Percentiles rank a stretch among this genome's conserved stretches.
Conservation (phyloP, 176 grass and related monocot species). For the Elymus sibiricus region DNA sequence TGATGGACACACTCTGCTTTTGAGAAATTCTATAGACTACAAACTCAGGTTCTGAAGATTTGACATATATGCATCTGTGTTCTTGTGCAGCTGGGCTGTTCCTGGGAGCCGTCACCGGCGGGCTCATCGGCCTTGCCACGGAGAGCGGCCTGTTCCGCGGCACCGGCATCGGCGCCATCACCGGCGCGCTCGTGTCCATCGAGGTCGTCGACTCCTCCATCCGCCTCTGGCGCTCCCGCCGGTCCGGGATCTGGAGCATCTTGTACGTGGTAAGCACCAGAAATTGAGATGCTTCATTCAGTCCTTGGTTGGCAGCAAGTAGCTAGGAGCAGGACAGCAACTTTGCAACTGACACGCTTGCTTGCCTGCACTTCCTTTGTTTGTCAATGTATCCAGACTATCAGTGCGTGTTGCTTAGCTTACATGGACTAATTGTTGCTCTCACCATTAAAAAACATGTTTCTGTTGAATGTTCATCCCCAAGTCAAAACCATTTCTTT, state of each 20-base stretch:
- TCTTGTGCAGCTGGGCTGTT: slow-evolving; percentile 57
- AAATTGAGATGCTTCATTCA: not conserved
- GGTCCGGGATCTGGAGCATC: slow-evolving; percentile 83
- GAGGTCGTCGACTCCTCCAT: slow-evolving; percentile 87
- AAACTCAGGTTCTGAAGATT: not conserved
- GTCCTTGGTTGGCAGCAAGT: not conserved
- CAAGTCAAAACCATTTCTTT: not conserved
- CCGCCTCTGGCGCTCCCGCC: slow-evolving; percentile 60
- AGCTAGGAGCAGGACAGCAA: slow-evolving; percentile 37
- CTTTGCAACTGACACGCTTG: slow-evolving; percentile 19
- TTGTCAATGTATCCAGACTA: not conserved
- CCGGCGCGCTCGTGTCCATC: slow-evolving; percentile 84
- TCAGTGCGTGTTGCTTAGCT: not conserved
- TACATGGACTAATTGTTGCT: not conserved
- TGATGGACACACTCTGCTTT: not conserved
- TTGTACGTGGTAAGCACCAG: slow-evolving; percentile 61
- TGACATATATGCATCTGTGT: not conserved
- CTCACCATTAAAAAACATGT: not conserved
- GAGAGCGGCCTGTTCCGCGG: slow-evolving; percentile 89
- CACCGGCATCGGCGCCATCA: slow-evolving; percentile 79
- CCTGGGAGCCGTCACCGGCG: slow-evolving; percentile 81
- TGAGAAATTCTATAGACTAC: not conserved
- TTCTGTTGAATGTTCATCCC: not conserved
- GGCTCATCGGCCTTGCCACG: slow-evolving; percentile 75
- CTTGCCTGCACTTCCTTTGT: slow-evolving; percentile 17